Evolutionary conservation across 495 filamentous ascomycete species (phyloP), one percentile per base, ranked within the genome.

Genomic region (Rhizodiscina lignyota): DNA sequence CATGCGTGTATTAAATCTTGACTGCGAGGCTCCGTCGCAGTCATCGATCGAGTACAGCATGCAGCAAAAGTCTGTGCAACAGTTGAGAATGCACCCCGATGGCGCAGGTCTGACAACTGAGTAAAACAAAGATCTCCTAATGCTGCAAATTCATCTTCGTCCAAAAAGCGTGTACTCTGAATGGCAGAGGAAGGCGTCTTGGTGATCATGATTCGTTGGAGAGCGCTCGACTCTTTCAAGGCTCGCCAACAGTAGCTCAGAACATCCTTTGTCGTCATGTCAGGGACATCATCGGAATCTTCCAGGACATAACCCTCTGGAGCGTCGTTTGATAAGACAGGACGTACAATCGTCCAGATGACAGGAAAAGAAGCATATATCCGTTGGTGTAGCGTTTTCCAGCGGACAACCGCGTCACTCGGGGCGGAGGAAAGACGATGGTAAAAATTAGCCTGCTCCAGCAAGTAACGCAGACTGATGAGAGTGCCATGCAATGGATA

Each of bases 211-310:
- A 56, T 56, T 26, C 68, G 75, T 47, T 72, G 62, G 21, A 78
- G 61, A 57, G 68, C 59, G 41, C 79, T 93, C 16, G 85, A 81
- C 51, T 96, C 89, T 35, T 91, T 85, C 16, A 94, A 61, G 0
- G 82, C 83, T 45, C 89, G 70, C 70, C 92, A 97, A 29, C 79
- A 87, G 49, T 93, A 97, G 21, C 84, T 93, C 30, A 96, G 60
- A 21, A 85, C 62, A 48, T 87, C 82, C 48, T 94, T 93, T 0
- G 85, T 86, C 17, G 65, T 66, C 4, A 74, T 46, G 31, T 74
- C 69, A 0, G 73, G 53, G 2, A 77, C 76, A 17, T 77, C 68
- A 35, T 86, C 78, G 13, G 75, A 47, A 5, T 82, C 74, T 42
- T 81, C 70, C 1, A 82, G 79, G 1, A 81, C 60, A 53, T 86